Evolutionary conservation across 805 yeast genomes (phyloP), one percentile per base, ranked within the genome.

Genomic region (Peterozyma xylosa): DNA sequence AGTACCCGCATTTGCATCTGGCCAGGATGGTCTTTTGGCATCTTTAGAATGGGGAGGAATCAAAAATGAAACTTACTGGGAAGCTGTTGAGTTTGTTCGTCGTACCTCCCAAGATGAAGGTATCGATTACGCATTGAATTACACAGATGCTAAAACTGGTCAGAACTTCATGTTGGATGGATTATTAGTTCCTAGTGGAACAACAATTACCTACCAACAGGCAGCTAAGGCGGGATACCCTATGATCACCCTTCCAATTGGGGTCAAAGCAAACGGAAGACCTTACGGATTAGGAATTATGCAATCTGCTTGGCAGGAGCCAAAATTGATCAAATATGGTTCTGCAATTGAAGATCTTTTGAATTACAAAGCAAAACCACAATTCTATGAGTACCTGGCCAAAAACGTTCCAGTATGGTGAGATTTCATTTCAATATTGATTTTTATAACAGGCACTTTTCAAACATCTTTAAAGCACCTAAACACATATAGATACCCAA

Each of bases 191-290:
- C 58, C 58, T 37, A 48, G 50, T 17, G 53, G 56, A 6, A 41
- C 48, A 15, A 41, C 56, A 7, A 56, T 58, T 40, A 50, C 55
- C 15, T 56, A 55, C 42, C 60, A 56, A 36, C 62, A 56, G 43
- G 58, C 62, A 30, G 62, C 60, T 6, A 55, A 54, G 46, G 60
- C 62, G 10, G 62, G 57, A 11, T 58, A 58, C 42, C 62, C 62
- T 5, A 50, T 55, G 52, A 45, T 58, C 11, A 56, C 59, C 2
- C 39, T 58, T 18, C 62, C 62, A 3, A 50, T 57, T 33, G 56
- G 56, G 30, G 46, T 48, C 10, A 46, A 45, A n/a, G 18, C 46
- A 4, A 47, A 45, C 35, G 60, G 58, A 13, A 50, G 57, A 45
- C 62, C 61, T 9, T 58, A 46, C 43, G 62, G 61, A 10, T 35